Base-by-base conservation (phyloP, 2,329 filamentous ascomycete species). In the Trichoderma arundinaceum region DNA sequence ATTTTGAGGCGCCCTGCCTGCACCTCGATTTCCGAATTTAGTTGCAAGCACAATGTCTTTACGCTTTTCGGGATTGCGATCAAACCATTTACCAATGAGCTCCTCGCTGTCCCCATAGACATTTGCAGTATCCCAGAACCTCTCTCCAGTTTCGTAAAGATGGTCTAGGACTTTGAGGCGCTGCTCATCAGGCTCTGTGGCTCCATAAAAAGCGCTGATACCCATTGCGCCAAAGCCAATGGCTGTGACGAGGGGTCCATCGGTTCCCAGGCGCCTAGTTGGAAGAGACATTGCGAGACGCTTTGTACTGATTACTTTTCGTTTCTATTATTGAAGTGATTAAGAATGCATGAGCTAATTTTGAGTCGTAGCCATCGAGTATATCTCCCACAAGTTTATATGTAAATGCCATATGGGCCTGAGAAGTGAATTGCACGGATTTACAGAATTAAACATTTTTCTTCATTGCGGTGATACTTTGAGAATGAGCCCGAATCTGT, bases 171-270 rank as follows among this genome's bases (percentile, higher is more conserved):
- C 69, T 4, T 78, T 78, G 65, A 86, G 77, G 3, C 82, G 80
- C 66, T 86, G 81, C 17, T 78, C 73, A 38, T 86, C 83, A 2
- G 82, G 77, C 59, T 68, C 61, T 13, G 46, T 59, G 80, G 82
- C 3, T 19, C 80, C 79, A 44, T 81, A 81, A 48, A 68, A 76
- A 2, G 71, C 53, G 22, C 75, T 75, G 33, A 82, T 69, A 3
- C 84, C 83, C 84, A 87, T 87, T 19, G 82, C 74, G 12, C 85
- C 84, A 35, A 86, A 80, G 10, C 85, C 85, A 7, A 86, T 71
- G 12, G 78, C 77, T 2, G 81, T 78, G 35, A 88, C 81, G 17
- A 79, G 69, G 0, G 83, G 83, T 9, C 84, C 84, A 70, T 83
- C 77, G 66, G 80, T 82, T 66, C 85, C 84, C 10, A 88, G 77